Base-by-base conservation (phyloP, 2,329 filamentous ascomycete species). In the Pseudohalonectria lignicola region DNA sequence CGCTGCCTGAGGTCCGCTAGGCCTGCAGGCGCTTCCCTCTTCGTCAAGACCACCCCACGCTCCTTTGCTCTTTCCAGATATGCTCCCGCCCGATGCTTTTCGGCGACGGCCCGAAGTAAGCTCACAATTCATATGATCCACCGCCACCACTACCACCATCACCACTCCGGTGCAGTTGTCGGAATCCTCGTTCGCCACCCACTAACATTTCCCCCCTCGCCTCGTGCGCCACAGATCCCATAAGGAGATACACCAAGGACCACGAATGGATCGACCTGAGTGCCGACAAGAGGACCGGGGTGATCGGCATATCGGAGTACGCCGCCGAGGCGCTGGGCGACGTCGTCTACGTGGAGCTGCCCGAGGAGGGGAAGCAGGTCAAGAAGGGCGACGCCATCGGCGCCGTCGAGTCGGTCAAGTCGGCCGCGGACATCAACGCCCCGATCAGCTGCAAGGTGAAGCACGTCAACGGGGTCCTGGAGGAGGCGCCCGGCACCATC, bases 211-310 rank as follows among this genome's bases (percentile, higher is more conserved):
- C n/a, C n/a, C n/a, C n/a, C n/a, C n/a, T n/a, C n/a, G n/a, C n/a
- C n/a, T n/a, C n/a, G n/a, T n/a, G n/a, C n/a, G n/a, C n/a, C n/a
- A n/a, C 45, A 84, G 79, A 64, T 53, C 66, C 70, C 39, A 66
- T 74, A 47, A 90, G 92, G 66, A 85, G 81, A 60, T 98, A 94
- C 71, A 95, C 92, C 47, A 82, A 88, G 60, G 90, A 95, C 57
- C 92, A 98, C 71, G 92, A 98, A 69, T 98, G 92, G 92, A 79
- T 98, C 59, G 87, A 95, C 63, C 67, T 94, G 43, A 81, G 79
- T 40, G 77, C 76, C 37, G 84, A 93, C 63, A 79, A 82, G 59
- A 90, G 84, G 62, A 82, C 80, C 36, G 88, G 85, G 69, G 76
- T 73, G 37, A 69, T 80, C 49, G 92, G 92, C 43, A 94, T 98